A percentile compares a stretch with the other conserved stretches of the same genome.
These are phyloP conservation scores for Apiospora hydei DNA, from an alignment of 2,329 filamentous ascomycete genomes.

Conservation along the genomic window DNA sequence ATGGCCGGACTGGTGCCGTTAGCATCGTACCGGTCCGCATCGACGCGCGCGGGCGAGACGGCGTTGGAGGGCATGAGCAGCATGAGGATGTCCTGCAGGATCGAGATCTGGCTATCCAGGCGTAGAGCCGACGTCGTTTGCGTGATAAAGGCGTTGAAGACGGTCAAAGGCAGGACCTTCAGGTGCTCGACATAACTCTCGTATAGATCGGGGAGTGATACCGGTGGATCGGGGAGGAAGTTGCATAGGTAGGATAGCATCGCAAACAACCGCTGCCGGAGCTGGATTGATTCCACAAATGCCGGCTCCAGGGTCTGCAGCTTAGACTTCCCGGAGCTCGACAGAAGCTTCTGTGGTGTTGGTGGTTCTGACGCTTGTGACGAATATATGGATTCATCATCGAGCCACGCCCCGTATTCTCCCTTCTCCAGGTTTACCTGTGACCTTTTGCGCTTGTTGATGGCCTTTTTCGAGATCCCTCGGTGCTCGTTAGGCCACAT, in stretches of 20 bases:
- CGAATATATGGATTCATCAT: slow-evolving; percentile 58
- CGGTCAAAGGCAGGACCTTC: slow-evolving; percentile 62
- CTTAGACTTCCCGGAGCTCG: slow-evolving; percentile 38
- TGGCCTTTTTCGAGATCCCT: slow-evolving; percentile 48
- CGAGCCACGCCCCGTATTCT: slow-evolving; percentile 66
- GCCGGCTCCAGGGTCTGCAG: slow-evolving; percentile 47
- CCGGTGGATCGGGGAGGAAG: slow-evolving; percentile 52
- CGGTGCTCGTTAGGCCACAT: slow-evolving; percentile 73
- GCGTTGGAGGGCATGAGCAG: slow-evolving; percentile 52
- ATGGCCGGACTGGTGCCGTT: slow-evolving; percentile 53
- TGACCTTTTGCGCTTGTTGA: slow-evolving; percentile 58
- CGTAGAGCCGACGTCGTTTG: slow-evolving; percentile 47
- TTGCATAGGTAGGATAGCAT: slow-evolving; percentile 58
- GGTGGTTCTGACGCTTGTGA: slow-evolving; percentile 55
- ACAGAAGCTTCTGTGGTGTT: slow-evolving; percentile 48
- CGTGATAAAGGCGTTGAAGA: slow-evolving; percentile 63
- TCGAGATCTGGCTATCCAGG: slow-evolving; percentile 49
- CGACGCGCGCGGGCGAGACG: slow-evolving; percentile 50
- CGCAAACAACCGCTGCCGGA: slow-evolving; percentile 70
- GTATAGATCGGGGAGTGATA: slow-evolving; percentile 61
- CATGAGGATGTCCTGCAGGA: slow-evolving; percentile 54
- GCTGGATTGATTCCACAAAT: slow-evolving; percentile 61
- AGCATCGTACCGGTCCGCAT: slow-evolving; percentile 45
- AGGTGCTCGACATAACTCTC: slow-evolving; percentile 64
- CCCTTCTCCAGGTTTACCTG: slow-evolving; percentile 65